Conservation (phyloP, 129 eudicot species). For the Flaveria trinervia region DNA sequence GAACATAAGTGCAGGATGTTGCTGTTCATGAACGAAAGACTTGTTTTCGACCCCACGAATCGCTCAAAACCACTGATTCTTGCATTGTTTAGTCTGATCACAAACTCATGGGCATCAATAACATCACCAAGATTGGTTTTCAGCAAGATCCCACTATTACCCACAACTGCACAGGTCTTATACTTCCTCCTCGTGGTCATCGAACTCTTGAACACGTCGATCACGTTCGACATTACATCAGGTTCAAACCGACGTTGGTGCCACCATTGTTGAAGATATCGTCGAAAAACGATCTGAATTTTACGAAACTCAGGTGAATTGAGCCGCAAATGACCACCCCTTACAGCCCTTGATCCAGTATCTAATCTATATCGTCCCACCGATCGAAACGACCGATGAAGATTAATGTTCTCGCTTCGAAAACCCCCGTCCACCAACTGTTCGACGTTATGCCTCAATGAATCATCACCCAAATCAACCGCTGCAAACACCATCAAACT, state of each 20-base stretch:
- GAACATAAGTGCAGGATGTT: constrained; percentile 84
- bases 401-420: constrained; percentile 28
- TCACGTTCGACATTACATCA: constrained; percentile 58
- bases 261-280: constrained; percentile 63
- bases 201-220: constrained; percentile 23
- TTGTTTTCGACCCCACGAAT: constrained; percentile 77
- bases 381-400: constrained; percentile 62
- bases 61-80: constrained; percentile 48
- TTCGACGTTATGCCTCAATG: constrained; percentile 62
- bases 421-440: constrained; percentile 65
- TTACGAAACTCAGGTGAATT: constrained; percentile 60
- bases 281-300: constrained; percentile 54
- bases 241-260: constrained; percentile 46
- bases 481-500: constrained; percentile 58
- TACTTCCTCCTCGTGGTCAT: constrained; percentile 52
- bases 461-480: constrained; percentile 52
- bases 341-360: constrained; percentile 39
- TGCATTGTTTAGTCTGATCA: constrained; percentile 85
- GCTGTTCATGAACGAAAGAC: constrained; percentile 81
- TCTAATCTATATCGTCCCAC: constrained; percentile 50
- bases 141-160: constrained; percentile 89
- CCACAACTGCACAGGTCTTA: constrained; percentile 84
- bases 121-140: constrained; percentile 46
- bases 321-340: constrained; percentile 47
- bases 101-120: constrained; percentile 74